A percentile compares a stretch with the other conserved stretches of the same genome.
phyloP scores from a whole-genome alignment of 768 basidiomycete species.

The Punctularia strigosozonata region DNA sequence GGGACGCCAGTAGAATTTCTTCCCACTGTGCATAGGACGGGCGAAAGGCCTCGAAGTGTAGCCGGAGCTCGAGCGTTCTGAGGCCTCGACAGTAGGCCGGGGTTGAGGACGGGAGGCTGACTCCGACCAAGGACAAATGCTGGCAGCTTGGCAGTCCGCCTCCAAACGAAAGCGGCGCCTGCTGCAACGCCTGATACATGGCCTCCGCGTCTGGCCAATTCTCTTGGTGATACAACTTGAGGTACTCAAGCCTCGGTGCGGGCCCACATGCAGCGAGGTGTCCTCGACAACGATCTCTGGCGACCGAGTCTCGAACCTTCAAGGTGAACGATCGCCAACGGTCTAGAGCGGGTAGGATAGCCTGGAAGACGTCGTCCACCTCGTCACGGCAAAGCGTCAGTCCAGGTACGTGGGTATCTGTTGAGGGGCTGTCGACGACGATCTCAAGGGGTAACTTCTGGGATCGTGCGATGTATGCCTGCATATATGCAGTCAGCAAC shows the following conservation, averaged over 20 bases:
- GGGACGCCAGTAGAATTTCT: slow-evolving; percentile 37
- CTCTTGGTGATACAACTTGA: slow-evolving; percentile 57
- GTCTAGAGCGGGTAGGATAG: slow-evolving; percentile 27
- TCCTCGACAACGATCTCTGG: slow-evolving; percentile 41
- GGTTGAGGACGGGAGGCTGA: slow-evolving; percentile 48
- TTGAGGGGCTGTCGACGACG: slow-evolving; percentile 43
- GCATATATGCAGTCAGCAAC: no score
- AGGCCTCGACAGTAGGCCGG: slow-evolving; percentile 38
- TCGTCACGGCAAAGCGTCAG: slow-evolving; percentile 42
- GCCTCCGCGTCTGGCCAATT: slow-evolving; percentile 36
- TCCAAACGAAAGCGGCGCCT: no score
- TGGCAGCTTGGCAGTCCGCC: slow-evolving; percentile 37
- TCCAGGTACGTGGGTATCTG: slow-evolving; percentile 33
- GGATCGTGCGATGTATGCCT: slow-evolving; percentile 29
- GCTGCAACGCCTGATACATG: no score
- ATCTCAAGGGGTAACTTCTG: slow-evolving; percentile 29
- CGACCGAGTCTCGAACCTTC: slow-evolving; percentile 47
- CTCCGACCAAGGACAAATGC: slow-evolving; percentile 51
- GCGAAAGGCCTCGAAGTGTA: slow-evolving; percentile 48
- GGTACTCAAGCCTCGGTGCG: slow-evolving; percentile 43
- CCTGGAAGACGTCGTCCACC: slow-evolving; percentile 27
- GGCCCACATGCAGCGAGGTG: slow-evolving; percentile 37
- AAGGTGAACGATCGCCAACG: slow-evolving; percentile 51
- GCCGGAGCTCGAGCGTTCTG: slow-evolving; percentile 41
- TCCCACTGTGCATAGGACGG: slow-evolving; percentile 44